Evolutionary conservation across 495 filamentous ascomycete genomes (phyloP).

Genomic region (Annulohypoxylon maeteangense): DNA sequence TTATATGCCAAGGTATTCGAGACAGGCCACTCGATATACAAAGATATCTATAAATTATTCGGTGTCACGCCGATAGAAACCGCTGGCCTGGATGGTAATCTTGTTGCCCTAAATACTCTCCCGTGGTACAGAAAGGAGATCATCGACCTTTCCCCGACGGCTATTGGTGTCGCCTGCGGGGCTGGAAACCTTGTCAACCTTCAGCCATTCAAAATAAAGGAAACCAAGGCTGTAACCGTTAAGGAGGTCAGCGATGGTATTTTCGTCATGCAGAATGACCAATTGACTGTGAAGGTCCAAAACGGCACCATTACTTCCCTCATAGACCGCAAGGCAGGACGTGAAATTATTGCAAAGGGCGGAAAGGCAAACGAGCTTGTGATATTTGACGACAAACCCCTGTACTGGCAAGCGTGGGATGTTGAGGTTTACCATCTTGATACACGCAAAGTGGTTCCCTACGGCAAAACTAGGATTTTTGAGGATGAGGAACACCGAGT

Average conservation of each 20-base stretch:
- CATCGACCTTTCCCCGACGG: slow-evolving; percentile 65
- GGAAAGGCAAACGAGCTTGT: slow-evolving; percentile 90
- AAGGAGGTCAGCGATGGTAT: slow-evolving; percentile 72
- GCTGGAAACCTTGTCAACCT: slow-evolving; percentile 61
- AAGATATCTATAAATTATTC: slow-evolving; percentile 72
- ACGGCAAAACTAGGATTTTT: slow-evolving; percentile 72
- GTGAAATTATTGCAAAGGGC: slow-evolving; percentile 82
- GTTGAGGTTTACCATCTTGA: slow-evolving; percentile 96
- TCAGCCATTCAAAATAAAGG: slow-evolving; percentile 56
- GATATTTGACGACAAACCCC: slow-evolving; percentile 96
- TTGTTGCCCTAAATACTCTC: slow-evolving; percentile 78
- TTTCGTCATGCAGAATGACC: slow-evolving; percentile 81
- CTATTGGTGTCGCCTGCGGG: slow-evolving; percentile 61
- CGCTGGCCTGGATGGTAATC: slow-evolving; percentile 47
- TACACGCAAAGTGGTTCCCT: slow-evolving; percentile 78
- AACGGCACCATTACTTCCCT: slow-evolving; percentile 84
- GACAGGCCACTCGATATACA: slow-evolving; percentile 75
- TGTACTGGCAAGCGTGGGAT: slow-evolving; percentile 99
- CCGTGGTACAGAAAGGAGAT: slow-evolving; percentile 83
- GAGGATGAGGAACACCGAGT: slow-evolving; percentile 79
- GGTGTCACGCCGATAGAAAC: slow-evolving; percentile 62
- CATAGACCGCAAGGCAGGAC: slow-evolving; percentile 71
- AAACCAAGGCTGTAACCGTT: slow-evolving; percentile 66
- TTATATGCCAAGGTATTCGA: slow-evolving; percentile 86
- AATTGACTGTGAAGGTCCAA: slow-evolving; percentile 75